A percentile compares a stretch with the other conserved stretches of the same genome.
These are phyloP conservation scores for Cadophora sp. DNA, from an alignment of 2,329 filamentous ascomycete species.

Conservation along the genomic window DNA sequence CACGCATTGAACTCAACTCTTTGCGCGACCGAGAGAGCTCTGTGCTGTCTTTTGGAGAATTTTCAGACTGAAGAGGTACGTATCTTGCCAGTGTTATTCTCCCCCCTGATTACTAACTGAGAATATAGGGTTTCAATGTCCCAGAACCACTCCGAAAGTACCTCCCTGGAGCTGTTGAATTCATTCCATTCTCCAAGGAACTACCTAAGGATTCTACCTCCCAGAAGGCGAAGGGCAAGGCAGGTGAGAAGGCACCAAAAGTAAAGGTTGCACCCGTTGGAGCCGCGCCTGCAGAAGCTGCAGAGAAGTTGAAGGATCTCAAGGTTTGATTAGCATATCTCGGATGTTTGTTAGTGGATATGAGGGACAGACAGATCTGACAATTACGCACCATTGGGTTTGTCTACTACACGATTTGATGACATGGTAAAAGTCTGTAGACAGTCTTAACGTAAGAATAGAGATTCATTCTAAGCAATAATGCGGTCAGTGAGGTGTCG, in stretches of 20 bases:
- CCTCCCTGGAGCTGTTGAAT: conserved; percentile 86
- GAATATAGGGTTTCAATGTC: conserved; percentile 71
- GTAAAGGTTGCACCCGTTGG: conserved; percentile 38
- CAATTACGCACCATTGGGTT: not conserved
- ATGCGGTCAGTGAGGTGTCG: not conserved
- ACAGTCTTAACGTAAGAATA: conserved; percentile 4
- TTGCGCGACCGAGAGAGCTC: conserved; percentile 87
- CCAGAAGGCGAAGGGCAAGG: conserved; percentile 55
- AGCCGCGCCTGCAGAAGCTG: conserved; percentile 39
- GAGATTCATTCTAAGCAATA: conserved; percentile 2
- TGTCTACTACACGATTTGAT: conserved; percentile 17
- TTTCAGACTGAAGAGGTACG: conserved; percentile 87
- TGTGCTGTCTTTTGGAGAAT: conserved; percentile 96
- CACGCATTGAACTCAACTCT: conserved; percentile 91
- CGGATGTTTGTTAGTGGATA: not conserved
- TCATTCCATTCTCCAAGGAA: conserved; percentile 88
- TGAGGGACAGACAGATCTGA: not conserved
- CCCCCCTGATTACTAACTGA: conserved; percentile 34
- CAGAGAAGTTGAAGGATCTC: conserved; percentile 47
- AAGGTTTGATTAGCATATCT: conserved; percentile 33
- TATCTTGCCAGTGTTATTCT: conserved; percentile 23
- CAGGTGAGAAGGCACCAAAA: conserved; percentile 40
- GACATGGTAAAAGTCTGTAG: conserved; percentile 22
- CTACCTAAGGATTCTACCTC: conserved; percentile 77
- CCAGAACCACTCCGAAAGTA: conserved; percentile 88